phyloP scores from a whole-genome alignment of 768 basidiomycete species.

The Strobilomyces dryophilus region DNA sequence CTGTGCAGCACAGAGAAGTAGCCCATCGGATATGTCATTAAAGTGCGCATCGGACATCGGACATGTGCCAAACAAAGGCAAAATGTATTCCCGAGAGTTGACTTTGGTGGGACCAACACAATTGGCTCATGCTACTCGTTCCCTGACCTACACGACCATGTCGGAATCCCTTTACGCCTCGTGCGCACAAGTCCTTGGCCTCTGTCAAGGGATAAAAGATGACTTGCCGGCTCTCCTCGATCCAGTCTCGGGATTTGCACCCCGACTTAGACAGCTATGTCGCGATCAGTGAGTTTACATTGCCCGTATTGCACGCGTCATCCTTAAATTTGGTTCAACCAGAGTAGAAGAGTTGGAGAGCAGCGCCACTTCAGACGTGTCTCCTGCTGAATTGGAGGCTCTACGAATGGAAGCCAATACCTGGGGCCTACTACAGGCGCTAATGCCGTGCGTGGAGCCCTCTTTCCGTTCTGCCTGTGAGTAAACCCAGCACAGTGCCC shows the following conservation, averaged over 20 bases:
- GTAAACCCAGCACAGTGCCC: constrained; percentile 41
- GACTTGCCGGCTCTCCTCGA: constrained; percentile 62
- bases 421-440: constrained; percentile 74
- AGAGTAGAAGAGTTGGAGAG: constrained; percentile 56
- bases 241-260: constrained; percentile 67
- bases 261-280: constrained; percentile 50
- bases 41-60: too few relatives aligned
- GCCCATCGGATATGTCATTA: too few relatives aligned
- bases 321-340: constrained; percentile 1
- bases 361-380: constrained; percentile 31
- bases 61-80: background rate
- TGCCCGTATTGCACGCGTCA: background rate
- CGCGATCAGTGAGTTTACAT: constrained; percentile 49
- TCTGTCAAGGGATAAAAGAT: constrained; percentile 51
- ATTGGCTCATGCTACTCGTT: background rate
- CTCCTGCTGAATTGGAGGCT: constrained; percentile 54
- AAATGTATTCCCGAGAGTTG: background rate
- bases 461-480: background rate
- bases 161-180: constrained; percentile 49
- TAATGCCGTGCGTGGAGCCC: constrained; percentile 59
- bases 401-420: constrained; percentile 75
- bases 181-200: constrained; percentile 62
- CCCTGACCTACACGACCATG: constrained; percentile 13
- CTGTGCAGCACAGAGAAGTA: too few relatives aligned
- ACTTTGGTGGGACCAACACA: background rate